Conservation (phyloP, 208 protist species). For the Trypanosoma scelopori region DNA sequence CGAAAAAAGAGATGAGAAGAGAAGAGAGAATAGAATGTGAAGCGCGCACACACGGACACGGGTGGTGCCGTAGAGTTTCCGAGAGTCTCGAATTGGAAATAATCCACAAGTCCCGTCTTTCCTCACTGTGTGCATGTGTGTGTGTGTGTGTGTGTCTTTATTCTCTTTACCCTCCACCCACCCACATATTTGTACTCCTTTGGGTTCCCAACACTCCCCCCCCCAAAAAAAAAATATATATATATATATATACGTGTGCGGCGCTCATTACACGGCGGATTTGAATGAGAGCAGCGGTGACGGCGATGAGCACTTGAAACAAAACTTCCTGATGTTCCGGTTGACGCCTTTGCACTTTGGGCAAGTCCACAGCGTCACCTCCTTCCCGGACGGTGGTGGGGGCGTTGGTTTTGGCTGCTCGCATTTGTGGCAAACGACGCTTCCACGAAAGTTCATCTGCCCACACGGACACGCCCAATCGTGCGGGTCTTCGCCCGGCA, state of each 20-base stretch:
- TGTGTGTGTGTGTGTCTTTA: not conserved
- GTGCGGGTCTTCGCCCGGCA: slow-evolving; percentile 88
- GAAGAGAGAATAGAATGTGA: too few relatives aligned
- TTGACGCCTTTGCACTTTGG: slow-evolving; percentile 82
- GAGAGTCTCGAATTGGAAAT: too few relatives aligned
- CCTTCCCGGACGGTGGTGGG: slow-evolving; percentile 72
- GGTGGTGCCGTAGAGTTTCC: too few relatives aligned
- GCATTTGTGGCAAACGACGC: slow-evolving; percentile 82
- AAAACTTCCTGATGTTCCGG: slow-evolving; percentile 75
- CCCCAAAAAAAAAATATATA: too few relatives aligned
- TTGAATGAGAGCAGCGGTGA: slow-evolving; percentile 75
- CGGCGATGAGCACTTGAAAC: slow-evolving; percentile 77
- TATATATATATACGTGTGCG: too few relatives aligned
- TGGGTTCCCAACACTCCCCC: too few relatives aligned
- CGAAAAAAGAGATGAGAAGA: slow-evolving; percentile 1
- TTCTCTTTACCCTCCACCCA: not conserved
- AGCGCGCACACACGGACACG: too few relatives aligned
- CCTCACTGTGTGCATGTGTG: too few relatives aligned
- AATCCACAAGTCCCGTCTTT: too few relatives aligned
- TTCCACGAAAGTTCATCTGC: slow-evolving; percentile 90
- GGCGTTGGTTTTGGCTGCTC: slow-evolving; percentile 82
- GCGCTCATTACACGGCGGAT: slow-evolving; percentile 19
- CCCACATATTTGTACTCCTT: not conserved
- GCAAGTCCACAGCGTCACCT: slow-evolving; percentile 85
- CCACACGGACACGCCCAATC: slow-evolving; percentile 92